phyloP scores from a whole-genome alignment of 176 grass and related monocot genomes.

The Paspalum vaginatum region DNA sequence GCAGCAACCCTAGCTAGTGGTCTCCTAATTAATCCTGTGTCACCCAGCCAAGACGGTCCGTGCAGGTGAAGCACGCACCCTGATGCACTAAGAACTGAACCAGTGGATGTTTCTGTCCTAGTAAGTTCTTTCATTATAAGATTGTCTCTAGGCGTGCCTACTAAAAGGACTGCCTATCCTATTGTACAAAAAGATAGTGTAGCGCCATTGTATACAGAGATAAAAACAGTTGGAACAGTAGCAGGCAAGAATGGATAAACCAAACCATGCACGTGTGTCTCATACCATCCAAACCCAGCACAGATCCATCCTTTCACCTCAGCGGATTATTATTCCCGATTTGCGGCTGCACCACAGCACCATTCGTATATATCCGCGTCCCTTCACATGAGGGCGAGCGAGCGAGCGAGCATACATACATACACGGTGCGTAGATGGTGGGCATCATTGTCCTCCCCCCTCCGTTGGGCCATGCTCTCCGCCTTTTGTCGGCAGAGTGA shows the following conservation, averaged over 20 bases:
- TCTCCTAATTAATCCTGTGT: background rate
- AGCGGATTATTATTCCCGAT: conserved; percentile 47
- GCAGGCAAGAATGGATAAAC: no score
- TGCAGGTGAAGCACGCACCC: background rate
- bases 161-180: no score
- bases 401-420: no score
- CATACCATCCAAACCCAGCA: no score
- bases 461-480: background rate
- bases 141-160: no score
- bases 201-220: no score
- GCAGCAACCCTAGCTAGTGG: background rate
- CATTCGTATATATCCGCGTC: background rate
- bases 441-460: conserved; percentile 38
- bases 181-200: no score
- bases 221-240: no score
- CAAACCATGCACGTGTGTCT: no score
- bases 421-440: conserved; percentile 14
- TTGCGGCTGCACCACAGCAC: conserved; percentile 32
- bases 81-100: conserved; percentile 1
- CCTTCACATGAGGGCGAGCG: background rate
- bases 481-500: conserved; percentile 29
- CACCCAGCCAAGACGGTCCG: background rate
- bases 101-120: conserved; percentile 19
- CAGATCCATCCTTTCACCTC: conserved; percentile 25
- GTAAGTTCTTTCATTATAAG: no score